Conservation (phyloP, 106 monocot genomes). For the Dendrobium huoshanense region DNA sequence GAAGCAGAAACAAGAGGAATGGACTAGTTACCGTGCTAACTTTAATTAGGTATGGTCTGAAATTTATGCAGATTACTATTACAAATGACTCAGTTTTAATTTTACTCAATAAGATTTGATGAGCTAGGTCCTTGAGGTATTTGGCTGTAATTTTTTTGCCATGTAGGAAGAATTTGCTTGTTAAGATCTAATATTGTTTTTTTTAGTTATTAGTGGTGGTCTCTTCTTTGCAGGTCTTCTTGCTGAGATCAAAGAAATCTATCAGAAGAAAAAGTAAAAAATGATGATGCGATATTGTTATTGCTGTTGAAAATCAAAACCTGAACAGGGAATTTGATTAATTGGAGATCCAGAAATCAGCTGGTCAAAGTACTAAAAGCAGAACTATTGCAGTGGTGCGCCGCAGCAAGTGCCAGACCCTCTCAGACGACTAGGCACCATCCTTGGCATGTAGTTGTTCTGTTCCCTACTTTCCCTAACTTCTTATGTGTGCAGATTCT, state of each 20-base stretch:
- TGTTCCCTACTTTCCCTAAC: too few species aligned
- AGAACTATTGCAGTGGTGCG: too few species aligned
- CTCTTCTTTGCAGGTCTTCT: slow-evolving; percentile 37
- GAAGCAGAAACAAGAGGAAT: slow-evolving; percentile 90
- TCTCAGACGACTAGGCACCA: too few species aligned
- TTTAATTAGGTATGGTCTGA: slow-evolving; percentile 88
- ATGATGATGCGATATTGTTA: slow-evolving; percentile 44
- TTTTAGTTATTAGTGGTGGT: too few species aligned
- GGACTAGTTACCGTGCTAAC: slow-evolving; percentile 57
- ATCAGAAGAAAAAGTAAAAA: slow-evolving; percentile 42
- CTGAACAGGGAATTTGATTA: slow-evolving; percentile 61
- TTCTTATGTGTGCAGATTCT: too few species aligned
- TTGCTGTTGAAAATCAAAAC: slow-evolving; percentile 54
- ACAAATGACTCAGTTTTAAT: slow-evolving; percentile 84
- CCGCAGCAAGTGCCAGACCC: too few species aligned
- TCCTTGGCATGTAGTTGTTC: too few species aligned
- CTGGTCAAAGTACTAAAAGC: slow-evolving; percentile 34
- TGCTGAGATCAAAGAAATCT: slow-evolving; percentile 73
- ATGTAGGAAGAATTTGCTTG: too few species aligned
- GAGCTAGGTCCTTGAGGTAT: slow-evolving; percentile 76
- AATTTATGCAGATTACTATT: slow-evolving; percentile 75
- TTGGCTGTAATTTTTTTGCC: too few species aligned
- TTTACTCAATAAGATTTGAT: slow-evolving; percentile 79
- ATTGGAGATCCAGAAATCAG: slow-evolving; percentile 45
- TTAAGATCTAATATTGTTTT: too few species aligned